Percentiles rank a stretch among this genome's conserved stretches.
Conservation (phyloP, 2,329 filamentous ascomycete species). For the Pseudomassariella vexata region DNA sequence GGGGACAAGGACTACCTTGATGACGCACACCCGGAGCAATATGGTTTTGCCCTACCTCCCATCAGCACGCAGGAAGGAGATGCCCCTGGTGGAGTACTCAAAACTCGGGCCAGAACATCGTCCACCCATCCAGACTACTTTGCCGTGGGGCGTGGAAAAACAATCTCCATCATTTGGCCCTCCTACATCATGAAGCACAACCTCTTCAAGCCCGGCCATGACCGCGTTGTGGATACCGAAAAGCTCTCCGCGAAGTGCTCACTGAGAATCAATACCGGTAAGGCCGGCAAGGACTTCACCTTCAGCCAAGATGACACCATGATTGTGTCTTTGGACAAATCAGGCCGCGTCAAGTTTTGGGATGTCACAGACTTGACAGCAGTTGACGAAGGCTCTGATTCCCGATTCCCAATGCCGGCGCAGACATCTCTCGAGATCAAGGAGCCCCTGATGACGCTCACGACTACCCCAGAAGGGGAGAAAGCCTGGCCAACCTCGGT, state of each 20-base stretch:
- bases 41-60: constrained; percentile 85
- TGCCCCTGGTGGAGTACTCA: constrained; percentile 83
- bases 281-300: constrained; percentile 95
- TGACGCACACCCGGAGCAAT: constrained; percentile 71
- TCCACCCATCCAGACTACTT: constrained; percentile 89
- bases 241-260: constrained; percentile 81
- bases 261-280: constrained; percentile 91
- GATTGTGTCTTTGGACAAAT: constrained; percentile 94
- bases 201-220: constrained; percentile 57
- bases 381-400: constrained; percentile 43
- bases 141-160: constrained; percentile 90
- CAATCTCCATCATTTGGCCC: constrained; percentile 82
- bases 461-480: constrained; percentile 79
- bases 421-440: constrained; percentile 68
- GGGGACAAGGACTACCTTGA: constrained; percentile 74
- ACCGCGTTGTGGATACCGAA: constrained; percentile 76
- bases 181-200: constrained; percentile 57
- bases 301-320: constrained; percentile 96
- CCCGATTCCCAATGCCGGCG: constrained; percentile 45
- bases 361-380: constrained; percentile 76
- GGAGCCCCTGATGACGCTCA: constrained; percentile 78
- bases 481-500: constrained; percentile 98
- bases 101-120: constrained; percentile 89
- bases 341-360: constrained; percentile 96
- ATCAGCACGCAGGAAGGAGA: constrained; percentile 83